Evolutionary conservation across 2,329 filamentous ascomycete genomes (phyloP).

Genomic region (Sporothrix euskadiensis): DNA sequence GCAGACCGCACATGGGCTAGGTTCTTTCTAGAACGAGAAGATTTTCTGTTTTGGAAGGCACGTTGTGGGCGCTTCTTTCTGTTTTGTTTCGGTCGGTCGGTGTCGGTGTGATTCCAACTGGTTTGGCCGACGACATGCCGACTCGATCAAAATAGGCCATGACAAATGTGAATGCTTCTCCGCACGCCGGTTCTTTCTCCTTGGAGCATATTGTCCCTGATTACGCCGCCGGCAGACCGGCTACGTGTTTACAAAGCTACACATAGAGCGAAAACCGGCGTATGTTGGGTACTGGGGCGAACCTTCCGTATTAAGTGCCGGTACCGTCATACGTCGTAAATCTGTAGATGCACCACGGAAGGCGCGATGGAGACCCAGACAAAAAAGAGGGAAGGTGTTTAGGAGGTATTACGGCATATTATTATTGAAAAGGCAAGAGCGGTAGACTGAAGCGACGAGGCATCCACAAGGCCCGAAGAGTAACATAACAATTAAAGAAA

Average conservation of each 20-base stretch:
- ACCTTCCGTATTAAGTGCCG: not conserved
- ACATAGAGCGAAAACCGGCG: not conserved
- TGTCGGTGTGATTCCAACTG: not conserved
- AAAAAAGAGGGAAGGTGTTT: slow-evolving; percentile 2
- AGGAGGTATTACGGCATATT: not conserved
- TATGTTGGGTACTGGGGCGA: not conserved
- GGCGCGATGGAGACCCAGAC: not conserved
- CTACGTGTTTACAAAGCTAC: not conserved
- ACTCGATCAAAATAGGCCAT: not conserved
- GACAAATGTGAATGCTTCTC: not conserved
- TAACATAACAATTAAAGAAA: not conserved
- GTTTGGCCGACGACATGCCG: not conserved
- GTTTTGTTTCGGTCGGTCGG: not conserved
- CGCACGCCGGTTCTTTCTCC: not conserved
- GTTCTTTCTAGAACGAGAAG: slow-evolving; percentile 1
- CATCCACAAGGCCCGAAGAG: not conserved
- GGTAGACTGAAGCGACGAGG: not conserved
- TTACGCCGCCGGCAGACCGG: not conserved
- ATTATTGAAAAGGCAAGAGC: not conserved
- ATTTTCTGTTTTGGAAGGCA: not conserved
- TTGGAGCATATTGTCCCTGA: not conserved
- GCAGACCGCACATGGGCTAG: not conserved
- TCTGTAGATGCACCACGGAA: not conserved
- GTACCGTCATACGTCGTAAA: not conserved
- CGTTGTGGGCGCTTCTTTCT: not conserved